Base-by-base conservation (phyloP, 495 filamentous ascomycete genomes). In the Cryomyces minteri region DNA sequence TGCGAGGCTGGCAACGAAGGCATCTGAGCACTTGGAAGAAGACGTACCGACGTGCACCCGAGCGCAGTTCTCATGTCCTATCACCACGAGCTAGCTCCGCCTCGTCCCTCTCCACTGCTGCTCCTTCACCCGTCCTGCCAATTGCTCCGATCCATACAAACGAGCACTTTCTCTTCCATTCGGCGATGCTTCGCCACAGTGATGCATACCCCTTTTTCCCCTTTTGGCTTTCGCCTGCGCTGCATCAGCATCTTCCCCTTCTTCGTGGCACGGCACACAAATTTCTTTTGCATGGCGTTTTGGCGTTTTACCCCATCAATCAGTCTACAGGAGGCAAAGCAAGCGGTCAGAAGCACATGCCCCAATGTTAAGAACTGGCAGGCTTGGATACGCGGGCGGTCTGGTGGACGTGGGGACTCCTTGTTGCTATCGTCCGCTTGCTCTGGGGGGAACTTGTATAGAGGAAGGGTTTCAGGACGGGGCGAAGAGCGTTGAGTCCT, bases 1-100 rank as follows among this genome's bases (percentile, higher is more conserved):
- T 98, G 90, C 69, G 88, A 86, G 63, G 86, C 88, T 47, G 90
- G 88, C 52, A 82, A 94, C 60, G 87, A 96, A 68, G 90, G 92
- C 9, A 77, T 76, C 52, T 81, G 55, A 70, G n/a, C 40, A 9
- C n/a, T 14, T 18, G 40, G 10, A 41, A 18, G 34, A 14, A 10
- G 34, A 38, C 34, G 18, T 25, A 1, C 2, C 18, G 18, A 25
- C 18, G 18, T 25, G 18, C 18, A 25, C 18, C 18, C 18, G 18
- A 25, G 18, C 18, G 18, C 18, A 25, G 18, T 25, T 25, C 18
- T 25, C 18, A 25, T 25, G 18, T 25, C 18, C 18, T 25, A 25
- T 25, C 18, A 25, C 18, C 18, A 25, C 18, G 18, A 25, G 18
- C 18, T 25, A 25, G 18, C 18, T 25, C 18, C 18, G 18, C 18